Base-by-base conservation (phyloP, 805 yeast species). In the Starmerella roubikii region DNA sequence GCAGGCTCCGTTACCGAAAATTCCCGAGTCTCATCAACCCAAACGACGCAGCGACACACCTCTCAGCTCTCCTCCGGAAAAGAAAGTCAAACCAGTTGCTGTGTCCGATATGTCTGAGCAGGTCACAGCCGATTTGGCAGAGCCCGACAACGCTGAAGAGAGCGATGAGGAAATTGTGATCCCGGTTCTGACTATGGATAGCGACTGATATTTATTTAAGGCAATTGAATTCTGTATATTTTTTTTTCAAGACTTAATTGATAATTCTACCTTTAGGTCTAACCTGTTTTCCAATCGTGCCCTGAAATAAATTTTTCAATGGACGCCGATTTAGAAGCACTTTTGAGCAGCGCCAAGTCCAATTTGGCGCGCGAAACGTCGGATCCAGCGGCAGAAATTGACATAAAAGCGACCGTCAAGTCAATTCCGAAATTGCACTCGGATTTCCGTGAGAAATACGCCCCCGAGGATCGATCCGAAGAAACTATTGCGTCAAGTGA, bases 331-430 rank as follows among this genome's bases (percentile, higher is more conserved):
- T 21, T 47, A 8, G 49, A 47, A 8, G 32, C 30, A 3, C 40
- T 47, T 20, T 39, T 47, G 11, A 38, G 34, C 19, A 29, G 35
- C n/a, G 51, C 51, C 22, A 41, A 44, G 30, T 20, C 18, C 13
- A 35, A 30, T 7, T 3, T 38, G 12, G 18, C 22, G 13, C 4
- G 16, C 3, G 12, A 30, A 1, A 13, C 25, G 6, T 11, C 3
- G 10, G 12, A 12, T 3, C 39, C 35, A 4, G 41, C 37, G 3
- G 52, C 48, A 12, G 50, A 40, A 15, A 55, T 48, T 19, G 51
- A 49, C 21, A 48, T 48, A 38, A 50, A 49, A 13, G 60, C 53
- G 8, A 48, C 55, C 30, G 55, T 38, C 10, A 18, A 31, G 26
- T 10, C 38, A 3, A 45, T 47, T 28, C 51, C 51, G 9, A 45